Base-by-base conservation (phyloP, 768 basidiomycete genomes). In the Lentinula edodes region DNA sequence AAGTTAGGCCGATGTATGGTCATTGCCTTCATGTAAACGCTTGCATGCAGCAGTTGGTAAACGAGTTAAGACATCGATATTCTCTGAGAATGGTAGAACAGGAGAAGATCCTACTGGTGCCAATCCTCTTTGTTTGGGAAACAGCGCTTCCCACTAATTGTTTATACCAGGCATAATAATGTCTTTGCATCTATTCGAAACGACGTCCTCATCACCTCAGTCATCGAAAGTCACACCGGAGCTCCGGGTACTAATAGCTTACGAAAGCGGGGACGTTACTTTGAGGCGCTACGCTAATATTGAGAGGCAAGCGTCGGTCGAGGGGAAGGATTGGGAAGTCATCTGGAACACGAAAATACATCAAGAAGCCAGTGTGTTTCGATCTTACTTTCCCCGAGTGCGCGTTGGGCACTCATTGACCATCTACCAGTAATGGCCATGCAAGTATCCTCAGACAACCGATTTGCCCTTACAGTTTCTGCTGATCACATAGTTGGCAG, bases 211-310 rank as follows among this genome's bases (percentile, higher is more conserved):
- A 39, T 64, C 65, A 34, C 63, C 73, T n/a, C 68, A 80, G 18
- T 70, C 76, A 36, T 70, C 72, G 0, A 68, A 73, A 46, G 62
- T 63, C 18, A 69, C 70, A 12, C 69, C 68, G 10, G 78, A 81
- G 16, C 76, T 95, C 4, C 79, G 85, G 2, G 72, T 96, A 5
- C 70, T 95, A 0, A 80, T 85, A 42, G 91, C 84, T 1, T 96
- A 93, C 70, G 96, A 99, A 74, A 88, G 89, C 62, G 95, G 96
- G 0, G 79, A 83, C n/a, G 87, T 97, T n/a, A 82, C 82, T 20
- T 72, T 94, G 38, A 87, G 85, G 58, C 77, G 75, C 55, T 86
- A 84, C 60, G 50, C 67, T 12, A 67, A 72, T 2, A 63, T 71
- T 1, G 77, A 75, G 41, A 76, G 68, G 50, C 73, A 75, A 51